Evolutionary conservation across 2,329 filamentous ascomycete genomes (phyloP), one percentile per base, ranked within the genome.

Genomic region (Aquanectria penicillioides): DNA sequence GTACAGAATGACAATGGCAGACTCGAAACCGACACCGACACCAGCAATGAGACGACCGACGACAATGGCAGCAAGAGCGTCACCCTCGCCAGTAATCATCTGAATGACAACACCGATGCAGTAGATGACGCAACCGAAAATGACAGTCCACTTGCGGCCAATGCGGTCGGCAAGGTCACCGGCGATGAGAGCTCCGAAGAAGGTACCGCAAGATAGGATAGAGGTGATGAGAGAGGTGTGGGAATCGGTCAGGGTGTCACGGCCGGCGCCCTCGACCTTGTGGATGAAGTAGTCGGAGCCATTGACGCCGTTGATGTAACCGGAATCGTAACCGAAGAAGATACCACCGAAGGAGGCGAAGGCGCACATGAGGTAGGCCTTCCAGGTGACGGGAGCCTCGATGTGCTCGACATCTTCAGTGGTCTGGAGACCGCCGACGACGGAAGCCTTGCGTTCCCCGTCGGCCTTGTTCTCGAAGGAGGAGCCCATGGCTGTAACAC

Each of bases 1-100:
- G 85, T 95, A 94, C 61, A 93, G 82, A 72, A 93, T 92, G 75
- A 93, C 88, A 69, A 93, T 88, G 69, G 91, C 89, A 8, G 89
- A 92, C 67, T 91, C 89, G 73, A 93, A 93, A 72, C 91, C 91
- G 69, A 93, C 90, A 82, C 91, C 91, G 55, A 93, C 74, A 74
- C 91, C 91, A 43, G 90, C 88, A 68, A 94, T 78, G 57, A 93
- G 78, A 83, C 91, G 90, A 74, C 91, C 91, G 57, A 86, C 84
- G 18, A 92, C 88, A 59, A 93, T 86, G 61, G 87, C 80, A 56
- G 81, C 86, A 11, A 90, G 79, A 31, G 82, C 80, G 50, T 80
- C 74, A 51, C 72, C 71, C 17, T 71, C 66, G 54, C 76, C 78
- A 23, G 81, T 82, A 52, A 81, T 71, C 76, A 87, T 87, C 80